These are phyloP conservation scores for Rhizopogon sp. DNA, from an alignment of 768 basidiomycete species.

Conservation along the genomic window DNA sequence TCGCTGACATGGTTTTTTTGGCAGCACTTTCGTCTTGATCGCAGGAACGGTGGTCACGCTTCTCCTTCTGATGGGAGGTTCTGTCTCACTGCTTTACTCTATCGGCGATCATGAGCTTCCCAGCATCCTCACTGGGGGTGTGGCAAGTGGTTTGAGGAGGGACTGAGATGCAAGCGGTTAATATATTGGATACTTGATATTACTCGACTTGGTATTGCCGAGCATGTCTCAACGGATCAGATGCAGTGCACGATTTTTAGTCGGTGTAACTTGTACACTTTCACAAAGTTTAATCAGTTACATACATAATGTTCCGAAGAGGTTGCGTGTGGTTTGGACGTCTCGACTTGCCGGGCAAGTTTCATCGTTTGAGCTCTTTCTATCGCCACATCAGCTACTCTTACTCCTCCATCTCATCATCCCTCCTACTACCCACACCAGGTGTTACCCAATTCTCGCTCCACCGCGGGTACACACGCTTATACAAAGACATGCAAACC, in stretches of 20 bases:
- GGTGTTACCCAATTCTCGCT: slow-evolving; percentile 44
- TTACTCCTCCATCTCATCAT: slow-evolving; percentile 24
- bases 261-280: neutral
- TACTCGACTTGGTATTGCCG: neutral
- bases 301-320: neutral
- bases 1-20: neutral
- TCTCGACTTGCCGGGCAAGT: neutral
- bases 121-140: slow-evolving; percentile 65
- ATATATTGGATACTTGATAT: neutral
- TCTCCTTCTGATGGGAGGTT: slow-evolving; percentile 60
- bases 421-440: slow-evolving; percentile 3
- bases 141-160: slow-evolving; percentile 43
- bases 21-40: slow-evolving; percentile 71
- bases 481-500: slow-evolving; percentile 92
- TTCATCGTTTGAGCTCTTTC: neutral
- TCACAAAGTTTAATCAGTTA: neutral
- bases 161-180: slow-evolving; percentile 31
- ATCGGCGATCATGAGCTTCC: slow-evolving; percentile 64
- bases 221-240: no score
- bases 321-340: no score
- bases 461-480: slow-evolving; percentile 92
- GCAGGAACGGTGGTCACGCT: slow-evolving; percentile 63
- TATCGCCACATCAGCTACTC: no score
- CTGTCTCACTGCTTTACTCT: slow-evolving; percentile 58
- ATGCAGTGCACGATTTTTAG: neutral